Evolutionary conservation across 2,329 filamentous ascomycete species (phyloP).

Genomic region (Hymenoscyphus salicellus): DNA sequence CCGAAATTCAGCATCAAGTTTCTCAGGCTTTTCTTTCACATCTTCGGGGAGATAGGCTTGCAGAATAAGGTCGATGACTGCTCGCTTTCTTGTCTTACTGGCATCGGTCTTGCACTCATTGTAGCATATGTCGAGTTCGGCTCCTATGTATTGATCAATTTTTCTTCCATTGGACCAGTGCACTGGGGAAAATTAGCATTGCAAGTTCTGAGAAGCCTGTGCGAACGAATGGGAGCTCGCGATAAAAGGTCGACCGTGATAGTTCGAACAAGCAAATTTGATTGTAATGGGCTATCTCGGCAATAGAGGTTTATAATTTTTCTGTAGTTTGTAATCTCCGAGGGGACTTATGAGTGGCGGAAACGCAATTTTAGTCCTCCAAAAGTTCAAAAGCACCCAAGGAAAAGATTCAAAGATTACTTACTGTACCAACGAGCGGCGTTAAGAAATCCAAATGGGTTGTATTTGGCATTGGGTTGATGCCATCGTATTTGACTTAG

Average conservation of each 20-base stretch:
- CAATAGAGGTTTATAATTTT: too few species aligned
- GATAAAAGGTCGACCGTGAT: too few species aligned
- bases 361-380: too few species aligned
- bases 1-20: background rate
- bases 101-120: slow-evolving; percentile 11
- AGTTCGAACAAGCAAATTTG: too few species aligned
- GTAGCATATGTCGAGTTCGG: slow-evolving; percentile 15
- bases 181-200: background rate
- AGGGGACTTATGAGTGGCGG: too few species aligned
- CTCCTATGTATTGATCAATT: slow-evolving; percentile 21
- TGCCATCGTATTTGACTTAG: slow-evolving; percentile 19
- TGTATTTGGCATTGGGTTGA: slow-evolving; percentile 6
- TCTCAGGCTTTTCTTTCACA: background rate
- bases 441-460: background rate
- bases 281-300: too few species aligned
- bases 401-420: too few species aligned
- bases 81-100: slow-evolving; percentile 11
- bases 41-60: slow-evolving; percentile 16
- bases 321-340: too few species aligned
- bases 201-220: too few species aligned
- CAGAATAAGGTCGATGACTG: slow-evolving; percentile 24
- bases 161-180: slow-evolving; percentile 7
- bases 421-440: slow-evolving; percentile 8
- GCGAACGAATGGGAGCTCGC: too few species aligned
- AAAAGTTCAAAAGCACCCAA: too few species aligned